These are phyloP conservation scores for Pythium plurisporium DNA, from an alignment of 352 stramenopile genomes.

Conservation along the genomic window DNA sequence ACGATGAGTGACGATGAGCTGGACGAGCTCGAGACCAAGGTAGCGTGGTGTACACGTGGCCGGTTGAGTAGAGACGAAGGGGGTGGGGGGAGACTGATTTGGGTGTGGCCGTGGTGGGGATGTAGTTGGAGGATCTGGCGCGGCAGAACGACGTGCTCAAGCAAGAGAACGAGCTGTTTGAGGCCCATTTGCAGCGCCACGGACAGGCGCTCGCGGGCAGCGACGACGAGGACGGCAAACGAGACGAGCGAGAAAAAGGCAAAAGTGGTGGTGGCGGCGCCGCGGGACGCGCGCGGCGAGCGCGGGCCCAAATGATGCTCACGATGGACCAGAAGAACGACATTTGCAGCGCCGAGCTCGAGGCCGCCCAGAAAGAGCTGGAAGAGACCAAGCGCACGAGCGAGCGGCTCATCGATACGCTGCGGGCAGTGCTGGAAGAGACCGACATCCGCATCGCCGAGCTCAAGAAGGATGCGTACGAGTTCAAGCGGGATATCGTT, in stretches of 20 bases:
- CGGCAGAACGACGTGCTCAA: conserved; percentile 87
- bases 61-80: not conserved
- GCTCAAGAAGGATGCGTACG: conserved; percentile 95
- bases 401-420: conserved; percentile 92
- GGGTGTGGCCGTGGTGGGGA: not conserved
- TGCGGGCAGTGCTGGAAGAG: conserved; percentile 90
- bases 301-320: conserved; percentile 60
- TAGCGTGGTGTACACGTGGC: conserved; percentile 1
- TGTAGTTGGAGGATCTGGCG: conserved; percentile 78
- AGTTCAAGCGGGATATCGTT: conserved; percentile 95
- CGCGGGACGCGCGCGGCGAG: conserved; percentile 39
- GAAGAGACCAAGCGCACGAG: conserved; percentile 88
- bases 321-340: conserved; percentile 93
- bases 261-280: conserved; percentile 28
- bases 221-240: conserved; percentile 65
- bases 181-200: conserved; percentile 78
- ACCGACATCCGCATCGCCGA: conserved; percentile 93
- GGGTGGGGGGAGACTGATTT: not conserved
- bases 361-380: conserved; percentile 84
- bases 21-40: conserved; percentile 71
- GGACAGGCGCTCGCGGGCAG: conserved; percentile 35
- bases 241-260: conserved; percentile 28
- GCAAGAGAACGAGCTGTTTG: conserved; percentile 89
- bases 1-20: conserved; percentile 62
- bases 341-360: conserved; percentile 83